Base-by-base conservation (phyloP, 345 rosid species). In the Pelargonium nanum region DNA sequence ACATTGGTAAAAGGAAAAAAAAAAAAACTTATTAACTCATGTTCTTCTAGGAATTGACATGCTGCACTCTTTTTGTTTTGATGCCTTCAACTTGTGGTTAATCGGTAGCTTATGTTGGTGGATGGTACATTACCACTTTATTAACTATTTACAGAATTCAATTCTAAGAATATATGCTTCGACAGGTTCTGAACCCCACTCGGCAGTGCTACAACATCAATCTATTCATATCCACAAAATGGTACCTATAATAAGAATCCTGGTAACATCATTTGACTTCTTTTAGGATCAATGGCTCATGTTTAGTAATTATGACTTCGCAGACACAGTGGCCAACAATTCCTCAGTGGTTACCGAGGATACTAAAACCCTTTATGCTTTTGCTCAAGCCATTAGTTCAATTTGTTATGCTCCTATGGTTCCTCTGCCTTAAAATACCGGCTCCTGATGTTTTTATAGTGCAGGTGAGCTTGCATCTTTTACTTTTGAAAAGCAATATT, bases 361-460 rank as follows among this genome's bases (percentile, higher is more conserved):
- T 88, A 64, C 70, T 91, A 63, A 66, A 65, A 67, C 90, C 91
- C 12, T 53, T 87, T 32, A 68, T 83, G 56, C 94, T 93, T 60
- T 62, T 93, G 64, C 69, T 93, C 61, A 89, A 89, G 87, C 87
- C 97, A 20, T 60, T 87, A 63, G 65, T 79, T 74, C 97, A 89
- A 83, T 84, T 93, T 74, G 57, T 84, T 22, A 70, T 71, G 73
- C 89, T 93, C 24, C 91, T 93, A 63, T 93, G 97, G 96, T 80
- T 80, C 72, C 84, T 93, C 70, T 89, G 89, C 26, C 24, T 93
- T 3, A 87, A 75, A 79, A 72, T 87, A 32, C 81, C 88, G 51
- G 63, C 83, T 17, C 91, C 99, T 56, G 96, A 93, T 74, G 66
- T 86, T 62, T 87, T 89, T 74, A 72, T 89, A 55, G 97, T 89